Conservation (phyloP, 371 early-diverging fungal species). For the Fennellomyces sp. region DNA sequence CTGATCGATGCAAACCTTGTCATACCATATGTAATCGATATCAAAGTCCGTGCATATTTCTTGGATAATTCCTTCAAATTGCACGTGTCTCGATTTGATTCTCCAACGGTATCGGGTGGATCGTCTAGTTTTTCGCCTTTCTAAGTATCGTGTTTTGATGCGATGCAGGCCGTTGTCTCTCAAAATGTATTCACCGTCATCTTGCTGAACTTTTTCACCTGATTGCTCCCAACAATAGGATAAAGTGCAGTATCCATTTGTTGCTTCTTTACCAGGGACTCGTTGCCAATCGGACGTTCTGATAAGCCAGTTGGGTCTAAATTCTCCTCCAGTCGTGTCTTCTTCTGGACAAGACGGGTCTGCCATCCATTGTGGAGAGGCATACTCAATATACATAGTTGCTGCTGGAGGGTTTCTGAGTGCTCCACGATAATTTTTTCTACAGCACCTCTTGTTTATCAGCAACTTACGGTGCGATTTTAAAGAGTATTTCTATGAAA, state of each 20-base stretch:
- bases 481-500: no score
- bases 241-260: not conserved
- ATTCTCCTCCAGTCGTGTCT: slow-evolving; percentile 2
- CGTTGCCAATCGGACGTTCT: not conserved
- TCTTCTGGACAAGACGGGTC: no score
- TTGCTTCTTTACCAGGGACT: not conserved
- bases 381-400: no score
- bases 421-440: no score
- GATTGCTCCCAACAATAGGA: not conserved
- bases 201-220: not conserved
- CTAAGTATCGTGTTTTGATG: not conserved
- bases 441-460: no score
- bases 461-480: no score
- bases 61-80: no score
- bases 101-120: not conserved
- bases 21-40: not conserved
- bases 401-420: no score
- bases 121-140: no score
- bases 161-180: not conserved
- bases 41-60: not conserved
- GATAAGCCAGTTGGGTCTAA: not conserved
- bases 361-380: no score
- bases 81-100: no score
- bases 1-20: not conserved
- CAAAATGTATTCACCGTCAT: not conserved